Conservation (phyloP, 441 rosid genomes). For the Gossypium lobatum region DNA sequence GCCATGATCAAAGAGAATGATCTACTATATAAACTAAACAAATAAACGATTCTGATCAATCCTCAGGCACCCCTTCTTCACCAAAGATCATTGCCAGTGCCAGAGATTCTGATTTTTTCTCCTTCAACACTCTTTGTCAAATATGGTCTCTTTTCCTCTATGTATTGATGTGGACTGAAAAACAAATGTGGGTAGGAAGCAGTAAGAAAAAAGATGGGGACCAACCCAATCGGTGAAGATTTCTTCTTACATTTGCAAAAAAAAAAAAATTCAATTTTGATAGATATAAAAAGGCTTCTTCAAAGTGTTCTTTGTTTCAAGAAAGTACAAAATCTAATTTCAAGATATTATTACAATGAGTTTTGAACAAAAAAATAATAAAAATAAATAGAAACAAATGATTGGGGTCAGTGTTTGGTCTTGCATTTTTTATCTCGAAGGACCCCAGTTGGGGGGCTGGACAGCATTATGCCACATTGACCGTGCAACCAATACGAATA, state of each 20-base stretch:
- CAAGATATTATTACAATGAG: neutral
- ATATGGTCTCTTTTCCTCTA: too few species aligned
- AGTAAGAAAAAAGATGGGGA: too few species aligned
- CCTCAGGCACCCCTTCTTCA: neutral
- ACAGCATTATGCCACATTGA: slow-evolving; percentile 41
- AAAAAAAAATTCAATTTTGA: neutral
- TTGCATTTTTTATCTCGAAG: slow-evolving; percentile 46
- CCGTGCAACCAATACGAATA: slow-evolving; percentile 66
- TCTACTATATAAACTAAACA: neutral
- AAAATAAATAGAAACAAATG: neutral
- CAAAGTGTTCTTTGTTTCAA: neutral
- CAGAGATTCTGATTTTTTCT: neutral
- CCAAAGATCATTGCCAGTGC: neutral
- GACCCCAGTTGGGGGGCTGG: slow-evolving; percentile 64
- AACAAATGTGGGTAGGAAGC: too few species aligned
- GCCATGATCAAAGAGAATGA: too few species aligned
- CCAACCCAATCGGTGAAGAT: neutral
- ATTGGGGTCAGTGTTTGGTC: slow-evolving; percentile 44
- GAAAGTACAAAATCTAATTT: neutral
- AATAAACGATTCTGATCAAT: neutral
- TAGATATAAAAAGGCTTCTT: neutral
- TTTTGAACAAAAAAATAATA: neutral
- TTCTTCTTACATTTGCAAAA: neutral
- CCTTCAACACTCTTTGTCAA: too few species aligned
- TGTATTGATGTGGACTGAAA: too few species aligned